These are phyloP conservation scores for Chlamydomonas eustigma DNA, from an alignment of 139 green algal genomes.

Conservation along the genomic window DNA sequence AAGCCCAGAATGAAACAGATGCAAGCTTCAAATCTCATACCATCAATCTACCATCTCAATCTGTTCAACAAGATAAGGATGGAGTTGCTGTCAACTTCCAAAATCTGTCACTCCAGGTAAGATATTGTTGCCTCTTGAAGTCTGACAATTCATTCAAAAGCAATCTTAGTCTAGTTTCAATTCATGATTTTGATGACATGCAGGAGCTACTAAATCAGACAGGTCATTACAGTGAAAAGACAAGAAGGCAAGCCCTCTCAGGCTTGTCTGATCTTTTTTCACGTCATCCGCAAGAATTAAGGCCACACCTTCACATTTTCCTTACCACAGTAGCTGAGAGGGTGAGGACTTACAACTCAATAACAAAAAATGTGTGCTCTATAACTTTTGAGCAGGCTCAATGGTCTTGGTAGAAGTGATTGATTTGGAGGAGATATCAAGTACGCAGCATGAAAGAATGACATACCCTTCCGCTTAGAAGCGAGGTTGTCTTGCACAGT, in stretches of 20 bases:
- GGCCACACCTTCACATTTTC: conserved; percentile 15
- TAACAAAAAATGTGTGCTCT: no score
- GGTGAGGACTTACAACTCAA: no score
- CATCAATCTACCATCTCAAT: conserved; percentile 72
- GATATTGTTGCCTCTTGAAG: not conserved
- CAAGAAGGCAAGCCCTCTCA: conserved; percentile 57
- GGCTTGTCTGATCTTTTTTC: conserved; percentile 68
- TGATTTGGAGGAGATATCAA: no score
- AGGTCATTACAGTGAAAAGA: conserved; percentile 71
- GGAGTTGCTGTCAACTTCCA: conserved; percentile 60
- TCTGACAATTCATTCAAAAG: no score
- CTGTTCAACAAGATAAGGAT: conserved; percentile 52
- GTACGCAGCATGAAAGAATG: no score
- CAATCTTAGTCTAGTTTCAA: no score
- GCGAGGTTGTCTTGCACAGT: no score
- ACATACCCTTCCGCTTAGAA: no score
- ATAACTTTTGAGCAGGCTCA: no score
- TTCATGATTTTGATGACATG: not conserved
- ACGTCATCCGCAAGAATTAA: conserved; percentile 53
- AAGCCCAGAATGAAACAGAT: conserved; percentile 76
- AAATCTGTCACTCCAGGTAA: conserved; percentile 77
- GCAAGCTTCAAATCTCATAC: conserved; percentile 57
- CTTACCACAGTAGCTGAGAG: conserved; percentile 5
- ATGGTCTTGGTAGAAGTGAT: no score
- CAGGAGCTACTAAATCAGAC: conserved; percentile 79